Evolutionary conservation across 2,329 filamentous ascomycete genomes (phyloP).

Genomic region (Cordyceps tenuipes): DNA sequence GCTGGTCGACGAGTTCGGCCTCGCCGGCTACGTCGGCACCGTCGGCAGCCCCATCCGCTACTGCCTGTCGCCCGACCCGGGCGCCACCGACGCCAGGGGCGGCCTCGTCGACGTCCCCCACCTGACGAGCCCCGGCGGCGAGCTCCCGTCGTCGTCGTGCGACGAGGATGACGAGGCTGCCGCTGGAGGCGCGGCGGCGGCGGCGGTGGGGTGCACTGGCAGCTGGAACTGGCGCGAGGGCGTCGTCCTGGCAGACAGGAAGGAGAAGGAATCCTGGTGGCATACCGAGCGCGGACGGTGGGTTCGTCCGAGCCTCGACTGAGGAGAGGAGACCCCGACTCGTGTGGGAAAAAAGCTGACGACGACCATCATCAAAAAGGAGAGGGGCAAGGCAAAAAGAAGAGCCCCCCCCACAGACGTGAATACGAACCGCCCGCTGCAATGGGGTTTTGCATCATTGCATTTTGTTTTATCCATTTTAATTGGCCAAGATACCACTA

Average conservation of each 20-base stretch:
- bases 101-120: conserved; percentile 46
- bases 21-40: conserved; percentile 56
- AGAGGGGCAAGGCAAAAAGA: not conserved
- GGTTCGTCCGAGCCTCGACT: conserved; percentile 17
- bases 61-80: conserved; percentile 47
- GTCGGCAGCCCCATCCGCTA: conserved; percentile 53
- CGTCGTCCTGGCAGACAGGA: conserved; percentile 31
- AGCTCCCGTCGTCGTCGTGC: conserved; percentile 26
- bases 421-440: not conserved
- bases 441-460: not conserved
- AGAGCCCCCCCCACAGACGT: not conserved
- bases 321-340: not conserved
- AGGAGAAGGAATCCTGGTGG: conserved; percentile 42
- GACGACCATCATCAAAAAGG: not conserved
- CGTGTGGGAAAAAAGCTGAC: not conserved
- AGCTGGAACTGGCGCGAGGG: conserved; percentile 36
- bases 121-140: conserved; percentile 39
- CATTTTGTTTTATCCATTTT: not conserved
- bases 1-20: conserved; percentile 41
- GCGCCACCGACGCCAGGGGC: conserved; percentile 47
- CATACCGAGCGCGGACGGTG: conserved; percentile 42
- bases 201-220: conserved; percentile 30
- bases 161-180: conserved; percentile 10
- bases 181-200: not conserved
- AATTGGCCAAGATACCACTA: conserved; percentile 3